These are phyloP conservation scores for Pichia paraexigua DNA, from an alignment of 805 yeast species.

Conservation along the genomic window DNA sequence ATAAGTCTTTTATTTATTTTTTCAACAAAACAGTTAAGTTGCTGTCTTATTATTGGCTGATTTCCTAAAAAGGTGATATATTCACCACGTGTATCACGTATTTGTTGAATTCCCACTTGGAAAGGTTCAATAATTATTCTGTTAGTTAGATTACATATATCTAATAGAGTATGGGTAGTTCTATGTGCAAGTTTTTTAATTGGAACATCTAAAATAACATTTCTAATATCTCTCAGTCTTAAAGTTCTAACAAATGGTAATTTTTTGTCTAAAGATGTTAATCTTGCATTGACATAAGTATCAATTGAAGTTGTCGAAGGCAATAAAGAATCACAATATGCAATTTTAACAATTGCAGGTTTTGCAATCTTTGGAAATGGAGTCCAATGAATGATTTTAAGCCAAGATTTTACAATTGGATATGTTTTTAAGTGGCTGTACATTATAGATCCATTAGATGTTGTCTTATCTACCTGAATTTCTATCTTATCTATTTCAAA, in stretches of 20 bases:
- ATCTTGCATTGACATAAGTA: conserved; percentile 40
- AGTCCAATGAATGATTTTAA: conserved; percentile 19
- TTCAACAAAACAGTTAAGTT: conserved; percentile 50
- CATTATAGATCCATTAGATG: conserved; percentile 25
- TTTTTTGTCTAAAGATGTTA: conserved; percentile 46
- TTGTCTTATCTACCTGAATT: not conserved
- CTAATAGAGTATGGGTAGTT: conserved; percentile 9
- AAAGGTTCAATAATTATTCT: conserved; percentile 36
- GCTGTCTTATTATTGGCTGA: conserved; percentile 53
- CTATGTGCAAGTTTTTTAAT: conserved; percentile 17
- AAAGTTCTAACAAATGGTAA: conserved; percentile 54
- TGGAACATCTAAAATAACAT: conserved; percentile 38
- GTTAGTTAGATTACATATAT: conserved; percentile 21
- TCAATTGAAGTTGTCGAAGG: conserved; percentile 31
- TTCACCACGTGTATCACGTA: conserved; percentile 30
- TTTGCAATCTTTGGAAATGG: conserved; percentile 23
- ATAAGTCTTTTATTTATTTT: conserved; percentile 55
- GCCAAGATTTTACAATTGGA: conserved; percentile 37
- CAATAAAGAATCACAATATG: conserved; percentile 19
- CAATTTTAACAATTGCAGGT: conserved; percentile 17
- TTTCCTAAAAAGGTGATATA: conserved; percentile 30
- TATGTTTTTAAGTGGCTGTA: conserved; percentile 38
- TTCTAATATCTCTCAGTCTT: conserved; percentile 41
- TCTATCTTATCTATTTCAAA: not conserved
- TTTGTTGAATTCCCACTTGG: conserved; percentile 36